Evolutionary conservation across 345 rosid species (phyloP), one percentile per base, ranked within the genome.

Genomic region (Zanthoxylum bungeanum): DNA sequence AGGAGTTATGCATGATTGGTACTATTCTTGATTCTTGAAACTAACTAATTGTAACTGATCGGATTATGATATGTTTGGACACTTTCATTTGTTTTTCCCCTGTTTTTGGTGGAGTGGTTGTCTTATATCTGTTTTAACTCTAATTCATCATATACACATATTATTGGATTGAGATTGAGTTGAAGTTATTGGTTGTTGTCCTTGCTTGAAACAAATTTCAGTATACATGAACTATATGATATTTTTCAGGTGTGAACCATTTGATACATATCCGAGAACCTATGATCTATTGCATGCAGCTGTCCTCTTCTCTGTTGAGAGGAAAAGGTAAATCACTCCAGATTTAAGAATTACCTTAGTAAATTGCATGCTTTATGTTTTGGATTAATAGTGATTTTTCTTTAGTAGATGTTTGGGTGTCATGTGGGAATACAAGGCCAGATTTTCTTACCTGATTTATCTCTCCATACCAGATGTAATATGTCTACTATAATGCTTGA

Each of bases 1-100:
- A 21, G 98, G 98, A 74, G 97, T 91, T 66, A 83, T 87, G 93
- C 99, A 95, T 70, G 99, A 95, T 75, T 95, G 99, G 99, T 94
- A 94, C 47, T 68, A 55, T 59, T 78, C 76, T 74, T 22, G 19
- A 60, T 73, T 50, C 30, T 17, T 49, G 60, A 60, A 60, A 33
- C 55, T 40, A 50, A 28, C 37, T 31, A 30, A 60, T 5, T 57
- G 21, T 46, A 22, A 27, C 67, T 65, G 64, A 44, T 59, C 69
- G 51, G 66, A 36, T 60, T 46, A 53, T 58, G 40, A 27, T 34
- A 57, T 56, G 44, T 17, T 31, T 12, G n/a, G 22, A 24, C 9
- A 57, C 17, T 57, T 12, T 19, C 37, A 33, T 59, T 40, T 51
- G 31, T 3, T 22, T 55, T 58, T 51, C 51, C 69, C 28, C 28